phyloP scores from a whole-genome alignment of 129 eudicot species.

The Chrysanthemum lavandulifolium region DNA sequence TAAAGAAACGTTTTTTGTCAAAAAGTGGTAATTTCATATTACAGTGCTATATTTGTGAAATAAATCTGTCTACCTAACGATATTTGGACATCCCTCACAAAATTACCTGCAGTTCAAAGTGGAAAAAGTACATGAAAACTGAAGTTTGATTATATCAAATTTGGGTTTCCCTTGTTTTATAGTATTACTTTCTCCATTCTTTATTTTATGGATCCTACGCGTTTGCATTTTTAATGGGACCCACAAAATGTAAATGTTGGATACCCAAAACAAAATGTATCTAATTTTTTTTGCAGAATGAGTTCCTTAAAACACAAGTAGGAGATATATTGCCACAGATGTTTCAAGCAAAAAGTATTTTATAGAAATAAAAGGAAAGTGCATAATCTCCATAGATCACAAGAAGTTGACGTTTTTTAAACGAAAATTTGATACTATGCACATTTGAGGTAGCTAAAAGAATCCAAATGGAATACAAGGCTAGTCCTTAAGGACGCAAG shows the following conservation, averaged over 20 bases:
- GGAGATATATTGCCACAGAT: background rate
- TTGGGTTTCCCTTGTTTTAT: conserved; percentile 10
- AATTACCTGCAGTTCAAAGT: conserved; percentile 89
- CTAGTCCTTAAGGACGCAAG: background rate
- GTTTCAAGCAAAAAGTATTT: background rate
- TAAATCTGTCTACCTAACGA: conserved; percentile 79
- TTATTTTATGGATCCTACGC: conserved; percentile 20
- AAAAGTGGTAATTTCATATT: conserved; percentile 18
- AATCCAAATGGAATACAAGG: background rate
- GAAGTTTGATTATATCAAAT: conserved; percentile 25
- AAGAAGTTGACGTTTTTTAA: background rate
- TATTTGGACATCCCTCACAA: conserved; percentile 90
- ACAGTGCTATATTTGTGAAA: conserved; percentile 31
- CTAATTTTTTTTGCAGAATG: conserved; percentile 13
- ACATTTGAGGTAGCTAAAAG: background rate
- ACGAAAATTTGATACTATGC: background rate
- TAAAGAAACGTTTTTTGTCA: conserved; percentile 20
- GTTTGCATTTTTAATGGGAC: conserved; percentile 4
- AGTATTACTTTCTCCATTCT: conserved; percentile 1
- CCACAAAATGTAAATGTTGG: conserved; percentile 26
- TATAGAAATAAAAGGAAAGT: conserved; percentile 7
- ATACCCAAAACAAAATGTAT: background rate
- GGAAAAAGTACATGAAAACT: conserved; percentile 46
- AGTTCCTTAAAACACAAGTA: background rate
- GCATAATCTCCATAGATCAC: background rate